phyloP scores from a whole-genome alignment of 2,329 filamentous ascomycete species.

The Nannizziopsis barbatae region DNA sequence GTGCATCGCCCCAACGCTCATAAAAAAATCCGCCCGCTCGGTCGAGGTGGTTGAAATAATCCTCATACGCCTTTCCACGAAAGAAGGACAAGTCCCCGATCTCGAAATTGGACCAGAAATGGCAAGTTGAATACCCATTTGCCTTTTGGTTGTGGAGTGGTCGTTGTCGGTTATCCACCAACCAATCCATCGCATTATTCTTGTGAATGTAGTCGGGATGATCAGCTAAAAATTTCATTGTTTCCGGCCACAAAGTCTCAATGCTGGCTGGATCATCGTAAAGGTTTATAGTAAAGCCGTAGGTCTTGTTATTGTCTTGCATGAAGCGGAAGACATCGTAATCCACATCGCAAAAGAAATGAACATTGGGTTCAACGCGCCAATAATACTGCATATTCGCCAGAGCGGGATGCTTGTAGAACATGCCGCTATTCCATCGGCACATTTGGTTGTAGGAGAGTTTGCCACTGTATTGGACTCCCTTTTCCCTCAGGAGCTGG shows the following conservation, averaged over 20 bases:
- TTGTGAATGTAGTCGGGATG: constrained; percentile 70
- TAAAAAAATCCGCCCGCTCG: constrained; percentile 95
- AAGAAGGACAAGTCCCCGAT: constrained; percentile 90
- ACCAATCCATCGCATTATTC: constrained; percentile 79
- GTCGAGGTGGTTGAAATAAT: constrained; percentile 93
- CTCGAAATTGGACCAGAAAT: constrained; percentile 99
- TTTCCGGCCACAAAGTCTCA: constrained; percentile 88
- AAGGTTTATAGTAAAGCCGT: constrained; percentile 95
- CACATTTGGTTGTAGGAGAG: constrained; percentile 98
- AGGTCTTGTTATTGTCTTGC: constrained; percentile 97
- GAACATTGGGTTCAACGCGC: constrained; percentile 96
- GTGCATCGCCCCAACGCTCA: constrained; percentile 95
- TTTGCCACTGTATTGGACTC: constrained; percentile 82
- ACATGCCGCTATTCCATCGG: constrained; percentile 95
- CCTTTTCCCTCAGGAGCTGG: constrained; percentile 66
- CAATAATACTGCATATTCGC: constrained; percentile 82
- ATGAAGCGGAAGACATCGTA: constrained; percentile 98
- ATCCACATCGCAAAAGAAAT: constrained; percentile 98
- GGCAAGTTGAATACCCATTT: constrained; percentile 92
- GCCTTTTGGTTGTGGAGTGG: constrained; percentile 71
- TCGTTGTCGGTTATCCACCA: constrained; percentile 64
- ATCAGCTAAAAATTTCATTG: constrained; percentile 73
- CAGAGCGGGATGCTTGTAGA: constrained; percentile 90
- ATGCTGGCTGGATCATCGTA: constrained; percentile 86
- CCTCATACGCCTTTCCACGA: constrained; percentile 78